Percentiles rank a stretch among this genome's conserved stretches.
Evolutionary conservation across 2,329 filamentous ascomycete species (phyloP).

Genomic region (Pestalotiopsis sp.): DNA sequence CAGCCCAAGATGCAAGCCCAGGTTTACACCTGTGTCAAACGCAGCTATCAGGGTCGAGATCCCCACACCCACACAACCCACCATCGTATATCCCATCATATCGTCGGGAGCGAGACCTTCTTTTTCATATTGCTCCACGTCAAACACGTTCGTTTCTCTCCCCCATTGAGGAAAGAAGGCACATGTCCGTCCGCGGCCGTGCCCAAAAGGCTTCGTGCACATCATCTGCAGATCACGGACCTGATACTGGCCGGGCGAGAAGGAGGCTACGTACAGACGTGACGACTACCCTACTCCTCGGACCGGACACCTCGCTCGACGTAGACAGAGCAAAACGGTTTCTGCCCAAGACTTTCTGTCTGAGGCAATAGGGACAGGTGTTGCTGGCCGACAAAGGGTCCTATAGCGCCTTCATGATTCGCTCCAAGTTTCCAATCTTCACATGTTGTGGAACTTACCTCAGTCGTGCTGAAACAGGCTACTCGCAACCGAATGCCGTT

Average conservation of each 20-base stretch:
- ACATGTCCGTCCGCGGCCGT: neutral
- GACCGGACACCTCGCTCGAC: neutral
- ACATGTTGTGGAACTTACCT: conserved; percentile 8
- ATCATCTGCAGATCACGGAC: neutral
- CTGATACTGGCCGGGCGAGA: neutral
- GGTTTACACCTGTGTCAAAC: neutral
- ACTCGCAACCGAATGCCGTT: conserved; percentile 5
- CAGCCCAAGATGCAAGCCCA: neutral
- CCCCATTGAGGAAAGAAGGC: neutral
- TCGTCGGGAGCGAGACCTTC: neutral
- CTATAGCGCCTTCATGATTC: neutral
- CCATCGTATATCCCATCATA: neutral
- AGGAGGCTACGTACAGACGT: neutral
- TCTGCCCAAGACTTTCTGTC: neutral
- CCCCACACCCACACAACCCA: neutral
- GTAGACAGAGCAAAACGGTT: neutral
- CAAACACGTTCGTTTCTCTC: neutral
- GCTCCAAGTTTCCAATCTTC: neutral
- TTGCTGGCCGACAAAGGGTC: neutral
- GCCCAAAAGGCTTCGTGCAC: neutral
- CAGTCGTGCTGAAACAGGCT: conserved; percentile 5
- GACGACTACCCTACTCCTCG: neutral
- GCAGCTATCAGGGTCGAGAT: neutral
- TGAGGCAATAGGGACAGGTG: conserved; percentile 1
- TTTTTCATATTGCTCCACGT: neutral